These are phyloP conservation scores for Pythium diclinum DNA, from an alignment of 352 stramenopile genomes.

Conservation along the genomic window DNA sequence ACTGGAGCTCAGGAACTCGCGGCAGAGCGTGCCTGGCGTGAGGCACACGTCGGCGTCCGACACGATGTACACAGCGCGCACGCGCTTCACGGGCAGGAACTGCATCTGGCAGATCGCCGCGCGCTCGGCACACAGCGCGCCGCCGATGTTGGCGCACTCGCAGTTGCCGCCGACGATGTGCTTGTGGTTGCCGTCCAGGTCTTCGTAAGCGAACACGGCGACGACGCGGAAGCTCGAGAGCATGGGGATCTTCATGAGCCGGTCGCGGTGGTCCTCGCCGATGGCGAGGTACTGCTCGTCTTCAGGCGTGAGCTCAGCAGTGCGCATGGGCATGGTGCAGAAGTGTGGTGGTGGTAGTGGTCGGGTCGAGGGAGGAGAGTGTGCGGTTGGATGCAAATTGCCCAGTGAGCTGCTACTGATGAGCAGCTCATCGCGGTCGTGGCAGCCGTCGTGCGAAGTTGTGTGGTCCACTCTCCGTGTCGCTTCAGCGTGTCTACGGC, in stretches of 20 bases:
- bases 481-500: not conserved
- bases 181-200: conserved; percentile 40
- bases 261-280: conserved; percentile 44
- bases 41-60: conserved; percentile 80
- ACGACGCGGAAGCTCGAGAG: conserved; percentile 49
- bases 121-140: conserved; percentile 86
- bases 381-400: conserved; percentile 15
- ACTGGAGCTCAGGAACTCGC: conserved; percentile 85
- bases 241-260: conserved; percentile 32
- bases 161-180: conserved; percentile 79
- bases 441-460: not conserved
- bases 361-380: conserved; percentile 9
- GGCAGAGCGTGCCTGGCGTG: conserved; percentile 80
- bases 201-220: conserved; percentile 58
- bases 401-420: not conserved
- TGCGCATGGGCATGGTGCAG: conserved; percentile 39
- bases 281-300: conserved; percentile 44
- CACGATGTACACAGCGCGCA: conserved; percentile 80
- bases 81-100: conserved; percentile 46
- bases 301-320: conserved; percentile 39
- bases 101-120: conserved; percentile 75
- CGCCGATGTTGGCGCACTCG: conserved; percentile 82
- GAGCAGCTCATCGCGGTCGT: not conserved
- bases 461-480: conserved; percentile 10
- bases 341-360: conserved; percentile 1